Evolutionary conservation across 257 asterid species (phyloP).

Genomic region (Primulina tabacum): DNA sequence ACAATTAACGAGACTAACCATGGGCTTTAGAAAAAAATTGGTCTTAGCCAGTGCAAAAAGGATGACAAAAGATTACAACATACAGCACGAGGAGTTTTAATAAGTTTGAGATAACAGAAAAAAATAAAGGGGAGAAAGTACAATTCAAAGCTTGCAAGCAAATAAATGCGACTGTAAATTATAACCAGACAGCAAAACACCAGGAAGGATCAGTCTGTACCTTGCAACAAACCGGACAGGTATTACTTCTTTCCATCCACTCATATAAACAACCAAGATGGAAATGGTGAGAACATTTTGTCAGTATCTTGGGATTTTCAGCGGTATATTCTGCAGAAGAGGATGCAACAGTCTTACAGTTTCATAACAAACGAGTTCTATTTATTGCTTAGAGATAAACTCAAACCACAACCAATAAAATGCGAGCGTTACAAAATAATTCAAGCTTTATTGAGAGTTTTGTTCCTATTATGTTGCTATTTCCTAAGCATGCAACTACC

Average conservation of each 20-base stretch:
- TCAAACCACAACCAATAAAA: slow-evolving; percentile 15
- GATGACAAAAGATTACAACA: slow-evolving; percentile 1
- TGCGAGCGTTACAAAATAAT: background rate
- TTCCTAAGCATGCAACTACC: slow-evolving; percentile 6
- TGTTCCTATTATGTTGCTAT: background rate
- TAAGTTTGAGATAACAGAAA: background rate
- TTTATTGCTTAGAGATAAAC: slow-evolving; percentile 5
- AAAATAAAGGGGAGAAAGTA: background rate
- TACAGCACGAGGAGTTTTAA: background rate
- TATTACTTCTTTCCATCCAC: slow-evolving; percentile 74
- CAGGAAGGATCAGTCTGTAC: slow-evolving; percentile 27
- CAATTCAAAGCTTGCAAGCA: slow-evolving; percentile 14
- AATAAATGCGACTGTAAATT: background rate
- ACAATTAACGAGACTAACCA: background rate
- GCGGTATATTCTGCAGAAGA: slow-evolving; percentile 50
- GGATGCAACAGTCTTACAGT: slow-evolving; percentile 17
- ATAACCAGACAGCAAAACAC: background rate
- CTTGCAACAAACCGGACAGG: slow-evolving; percentile 65
- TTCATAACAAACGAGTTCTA: slow-evolving; percentile 8
- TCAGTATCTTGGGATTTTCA: slow-evolving; percentile 56
- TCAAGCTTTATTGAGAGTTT: background rate
- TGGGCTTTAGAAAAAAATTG: background rate
- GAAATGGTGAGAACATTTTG: slow-evolving; percentile 63
- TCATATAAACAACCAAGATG: slow-evolving; percentile 74
- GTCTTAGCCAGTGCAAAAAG: background rate